Base-by-base conservation (phyloP, 2,329 filamentous ascomycete species). In the Celoporthe dispersa region DNA sequence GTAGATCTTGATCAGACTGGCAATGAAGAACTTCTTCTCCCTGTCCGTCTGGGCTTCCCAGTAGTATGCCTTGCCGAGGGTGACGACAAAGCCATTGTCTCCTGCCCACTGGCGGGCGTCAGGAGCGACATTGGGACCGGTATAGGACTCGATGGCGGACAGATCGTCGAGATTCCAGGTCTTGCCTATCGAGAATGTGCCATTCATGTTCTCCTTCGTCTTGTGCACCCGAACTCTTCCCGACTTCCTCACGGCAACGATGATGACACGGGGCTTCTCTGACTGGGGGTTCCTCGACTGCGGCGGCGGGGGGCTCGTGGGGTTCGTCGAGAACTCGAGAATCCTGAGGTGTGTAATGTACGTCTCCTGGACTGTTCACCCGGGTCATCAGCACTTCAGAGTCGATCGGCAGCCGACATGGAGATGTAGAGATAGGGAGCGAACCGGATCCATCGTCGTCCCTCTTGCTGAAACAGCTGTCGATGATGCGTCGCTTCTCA, bases 21-120 rank as follows among this genome's bases (percentile, higher is more conserved):
- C 94, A 76, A 99, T 96, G 81, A 99, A 99, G 82, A 98, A 98
- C 78, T 97, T 95, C 85, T 98, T 98, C 82, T 99, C 96, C 83
- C 98, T 98, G 67, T 93, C 88, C 0, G 93, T 96, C 73, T 94
- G 91, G 44, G 96, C 94, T 80, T 97, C 90, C 96, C 96, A 99
- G 80, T 96, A 99, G 81, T 99, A 99, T 0, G 94, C 92, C 80
- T 99, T 99, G 35, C 92, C 91, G 37, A 99, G 88, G 1, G 91
- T 96, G 65, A 98, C 93, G 35, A 92, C 85, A 78, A 99, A 98
- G 22, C 96, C 96, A 60, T 90, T 89, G 69, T 91, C 91, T 66
- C 92, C 91, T 31, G 94, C 95, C 92, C 93, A 97, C 78, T 91
- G 81, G 86, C 91, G 80, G 85, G 87, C 74, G 83, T 87, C 78